Conservation (phyloP, 2,329 filamentous ascomycete genomes). For the Aphanocladium album region DNA sequence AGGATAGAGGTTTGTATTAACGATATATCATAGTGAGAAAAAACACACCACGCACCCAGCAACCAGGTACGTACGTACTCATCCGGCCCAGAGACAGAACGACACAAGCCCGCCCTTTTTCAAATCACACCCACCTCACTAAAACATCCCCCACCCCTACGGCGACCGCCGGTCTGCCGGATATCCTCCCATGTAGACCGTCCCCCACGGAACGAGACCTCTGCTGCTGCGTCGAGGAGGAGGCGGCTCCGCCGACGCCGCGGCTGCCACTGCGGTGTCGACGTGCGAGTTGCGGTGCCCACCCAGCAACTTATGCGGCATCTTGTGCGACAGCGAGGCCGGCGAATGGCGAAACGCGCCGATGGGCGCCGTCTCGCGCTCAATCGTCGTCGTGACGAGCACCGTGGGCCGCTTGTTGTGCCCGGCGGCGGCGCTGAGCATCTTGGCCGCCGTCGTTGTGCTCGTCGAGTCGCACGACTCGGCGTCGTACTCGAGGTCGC, state of each 20-base stretch:
- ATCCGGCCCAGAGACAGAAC: too few relatives aligned
- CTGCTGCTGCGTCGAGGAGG: neutral
- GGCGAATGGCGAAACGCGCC: neutral
- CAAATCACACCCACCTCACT: too few relatives aligned
- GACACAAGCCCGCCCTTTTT: neutral
- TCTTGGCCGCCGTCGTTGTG: constrained; percentile 3
- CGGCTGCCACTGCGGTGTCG: neutral
- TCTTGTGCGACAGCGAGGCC: neutral
- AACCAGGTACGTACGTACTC: too few relatives aligned
- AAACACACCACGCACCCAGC: too few relatives aligned
- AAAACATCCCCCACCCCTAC: neutral
- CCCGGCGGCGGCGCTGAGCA: neutral
- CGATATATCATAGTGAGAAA: too few relatives aligned
- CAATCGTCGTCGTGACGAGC: constrained; percentile 13
- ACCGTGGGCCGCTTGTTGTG: neutral
- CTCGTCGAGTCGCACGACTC: constrained; percentile 8
- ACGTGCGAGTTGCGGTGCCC: neutral
- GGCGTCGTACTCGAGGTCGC: constrained; percentile 17
- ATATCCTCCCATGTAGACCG: neutral
- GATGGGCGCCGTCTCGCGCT: neutral
- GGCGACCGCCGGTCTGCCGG: neutral
- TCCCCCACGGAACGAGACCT: neutral
- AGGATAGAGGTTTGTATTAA: too few relatives aligned
- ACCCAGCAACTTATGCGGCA: neutral
- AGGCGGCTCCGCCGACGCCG: neutral